Conservation (phyloP, 73 alveolate species). For the Paramecium bursaria region DNA sequence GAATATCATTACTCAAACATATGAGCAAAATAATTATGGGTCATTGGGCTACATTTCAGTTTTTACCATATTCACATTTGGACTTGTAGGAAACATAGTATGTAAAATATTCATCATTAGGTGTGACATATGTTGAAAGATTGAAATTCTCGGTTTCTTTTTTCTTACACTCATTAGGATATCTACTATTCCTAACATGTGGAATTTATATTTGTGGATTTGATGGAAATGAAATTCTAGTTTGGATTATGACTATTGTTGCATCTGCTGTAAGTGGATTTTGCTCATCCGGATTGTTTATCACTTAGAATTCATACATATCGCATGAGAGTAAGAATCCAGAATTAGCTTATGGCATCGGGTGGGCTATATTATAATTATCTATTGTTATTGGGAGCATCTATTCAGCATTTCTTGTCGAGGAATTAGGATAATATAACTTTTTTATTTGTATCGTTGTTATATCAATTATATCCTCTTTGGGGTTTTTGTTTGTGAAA, state of each 20-base stretch:
- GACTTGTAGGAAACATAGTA: neutral
- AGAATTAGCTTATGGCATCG: conserved; percentile 17
- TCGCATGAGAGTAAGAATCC: neutral
- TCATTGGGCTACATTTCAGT: neutral
- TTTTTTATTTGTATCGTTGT: neutral
- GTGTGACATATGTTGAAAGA: no score
- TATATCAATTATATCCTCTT: neutral
- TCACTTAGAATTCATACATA: conserved; percentile 5
- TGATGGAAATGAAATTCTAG: neutral
- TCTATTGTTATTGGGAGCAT: conserved; percentile 19
- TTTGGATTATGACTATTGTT: conserved; percentile 13
- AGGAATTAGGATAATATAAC: neutral
- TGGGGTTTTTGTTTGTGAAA: neutral
- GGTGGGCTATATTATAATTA: conserved; percentile 16
- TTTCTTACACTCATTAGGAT: conserved; percentile 39
- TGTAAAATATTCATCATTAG: no score
- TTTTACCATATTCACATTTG: neutral
- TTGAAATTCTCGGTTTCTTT: no score
- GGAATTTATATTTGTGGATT: conserved; percentile 16
- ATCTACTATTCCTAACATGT: conserved; percentile 14
- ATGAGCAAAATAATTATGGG: neutral
- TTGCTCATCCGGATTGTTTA: conserved; percentile 20
- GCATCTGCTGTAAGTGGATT: conserved; percentile 48
- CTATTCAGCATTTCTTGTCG: conserved; percentile 25
- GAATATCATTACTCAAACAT: neutral